Conservation (phyloP, 805 yeast species). For the Cyberlindnera suaveolens region DNA sequence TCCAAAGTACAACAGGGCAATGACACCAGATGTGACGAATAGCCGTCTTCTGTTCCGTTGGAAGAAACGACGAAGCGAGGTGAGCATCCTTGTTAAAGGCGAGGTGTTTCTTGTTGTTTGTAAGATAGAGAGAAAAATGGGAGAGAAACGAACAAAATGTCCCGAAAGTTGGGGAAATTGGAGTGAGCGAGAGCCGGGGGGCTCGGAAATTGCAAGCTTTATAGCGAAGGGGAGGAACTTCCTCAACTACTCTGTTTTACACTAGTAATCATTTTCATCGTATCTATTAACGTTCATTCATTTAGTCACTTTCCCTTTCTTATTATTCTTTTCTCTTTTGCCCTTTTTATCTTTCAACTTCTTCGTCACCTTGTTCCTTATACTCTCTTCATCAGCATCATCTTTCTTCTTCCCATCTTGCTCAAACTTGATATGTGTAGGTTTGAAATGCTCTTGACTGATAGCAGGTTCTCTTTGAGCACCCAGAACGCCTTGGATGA, state of each 20-base stretch:
- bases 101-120: too few relatives aligned
- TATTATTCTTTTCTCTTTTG: constrained; percentile 1
- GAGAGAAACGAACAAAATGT: too few relatives aligned
- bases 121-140: too few relatives aligned
- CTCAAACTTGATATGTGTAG: constrained; percentile 46
- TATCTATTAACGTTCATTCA: neutral
- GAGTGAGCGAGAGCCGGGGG: neutral
- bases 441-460: constrained; percentile 44
- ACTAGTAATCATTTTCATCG: neutral
- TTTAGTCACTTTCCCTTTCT: constrained; percentile 1
- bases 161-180: neutral
- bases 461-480: constrained; percentile 44
- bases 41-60: constrained; percentile 40
- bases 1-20: constrained; percentile 39
- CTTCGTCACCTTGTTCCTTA: constrained; percentile 6
- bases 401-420: constrained; percentile 17
- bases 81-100: constrained; percentile 13
- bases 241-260: too few relatives aligned
- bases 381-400: constrained; percentile 1
- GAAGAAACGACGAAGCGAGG: constrained; percentile 25
- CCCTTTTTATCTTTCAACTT: constrained; percentile 3
- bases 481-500: constrained; percentile 38
- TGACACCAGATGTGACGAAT: constrained; percentile 27
- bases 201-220: neutral
- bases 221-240: too few relatives aligned